A percentile compares a stretch with the other conserved stretches of the same genome.
Evolutionary conservation across 176 grass and related monocot species (phyloP).

Genomic region (Sorghum bicolor): Sorghum_bicolor_NCBIv3 NC_012872.2:63236501-63237000

Average conservation of each 20-base stretch:
- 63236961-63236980: constrained; percentile 83
- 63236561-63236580: no score
- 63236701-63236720: constrained; percentile 82
- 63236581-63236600: no score
- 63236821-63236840: constrained; percentile 14
- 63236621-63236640: no score
- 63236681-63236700: constrained; percentile 66
- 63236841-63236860: neutral
- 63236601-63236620: no score
- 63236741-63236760: constrained; percentile 34
- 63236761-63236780: constrained; percentile 43
- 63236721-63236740: constrained; percentile 42
- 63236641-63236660: neutral
- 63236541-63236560: no score
- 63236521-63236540: no score
- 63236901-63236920: constrained; percentile 10
- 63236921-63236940: neutral
- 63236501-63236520: no score
- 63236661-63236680: constrained; percentile 47
- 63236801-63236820: constrained; percentile 92
- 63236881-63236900: constrained; percentile 33
- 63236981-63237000: constrained; percentile 71
- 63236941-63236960: constrained; percentile 44
- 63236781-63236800: constrained; percentile 81
- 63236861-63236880: constrained; percentile 42